Percentiles rank a stretch among this genome's conserved stretches.
phyloP scores from a whole-genome alignment of 805 yeast species.

The Yamadazyma scolyti region DNA sequence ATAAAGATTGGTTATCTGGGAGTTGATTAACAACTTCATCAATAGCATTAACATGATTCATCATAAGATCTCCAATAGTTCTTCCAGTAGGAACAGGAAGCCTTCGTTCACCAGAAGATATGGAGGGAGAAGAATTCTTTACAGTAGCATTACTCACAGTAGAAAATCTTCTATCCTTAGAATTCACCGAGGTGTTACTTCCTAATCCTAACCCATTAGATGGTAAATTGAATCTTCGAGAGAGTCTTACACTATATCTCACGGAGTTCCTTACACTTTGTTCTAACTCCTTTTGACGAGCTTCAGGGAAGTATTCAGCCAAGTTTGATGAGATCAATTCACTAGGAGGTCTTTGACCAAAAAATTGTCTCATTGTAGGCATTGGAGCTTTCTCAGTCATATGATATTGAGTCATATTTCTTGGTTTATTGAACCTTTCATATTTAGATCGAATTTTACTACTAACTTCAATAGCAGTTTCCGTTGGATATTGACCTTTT shows the following conservation, averaged over 20 bases:
- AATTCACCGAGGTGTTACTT: slow-evolving; percentile 15
- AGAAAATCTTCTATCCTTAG: slow-evolving; percentile 10
- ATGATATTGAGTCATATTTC: slow-evolving; percentile 19
- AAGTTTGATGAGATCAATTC: slow-evolving; percentile 86
- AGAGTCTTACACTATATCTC: slow-evolving; percentile 66
- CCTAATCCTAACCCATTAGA: slow-evolving; percentile 12
- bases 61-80: slow-evolving; percentile 63
- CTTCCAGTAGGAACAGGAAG: slow-evolving; percentile 19
- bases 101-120: slow-evolving; percentile 16
- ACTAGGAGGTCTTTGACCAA: slow-evolving; percentile 91
- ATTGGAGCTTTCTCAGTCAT: slow-evolving; percentile 15
- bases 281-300: slow-evolving; percentile 65
- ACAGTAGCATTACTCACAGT: slow-evolving; percentile 11
- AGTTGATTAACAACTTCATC: slow-evolving; percentile 38
- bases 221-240: slow-evolving; percentile 32
- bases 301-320: slow-evolving; percentile 88
- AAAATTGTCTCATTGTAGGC: slow-evolving; percentile 44
- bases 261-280: slow-evolving; percentile 83
- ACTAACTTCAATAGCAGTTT: slow-evolving; percentile 55
- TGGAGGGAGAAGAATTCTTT: slow-evolving; percentile 14
- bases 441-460: slow-evolving; percentile 38
- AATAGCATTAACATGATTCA: slow-evolving; percentile 53
- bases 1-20: slow-evolving; percentile 22
- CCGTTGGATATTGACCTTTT: slow-evolving; percentile 59
- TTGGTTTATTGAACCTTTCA: slow-evolving; percentile 21